A percentile compares a stretch with the other conserved stretches of the same genome.
Evolutionary conservation across 2,329 filamentous ascomycete genomes (phyloP).

Genomic region (Trichoderma guizhouense): DNA sequence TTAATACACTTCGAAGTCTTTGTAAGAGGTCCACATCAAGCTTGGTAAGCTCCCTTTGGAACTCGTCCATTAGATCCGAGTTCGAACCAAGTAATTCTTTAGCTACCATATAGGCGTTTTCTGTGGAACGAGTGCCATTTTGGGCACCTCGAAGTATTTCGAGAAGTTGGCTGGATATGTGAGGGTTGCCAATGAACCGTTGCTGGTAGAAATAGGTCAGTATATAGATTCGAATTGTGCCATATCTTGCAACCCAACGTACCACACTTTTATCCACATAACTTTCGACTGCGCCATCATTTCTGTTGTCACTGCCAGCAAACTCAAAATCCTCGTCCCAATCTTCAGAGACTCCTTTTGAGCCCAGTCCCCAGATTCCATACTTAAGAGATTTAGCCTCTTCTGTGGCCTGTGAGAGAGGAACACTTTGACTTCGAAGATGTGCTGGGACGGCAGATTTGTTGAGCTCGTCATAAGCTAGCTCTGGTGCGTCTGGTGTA

Average conservation of each 20-base stretch:
- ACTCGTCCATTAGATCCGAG: neutral
- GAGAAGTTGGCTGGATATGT: neutral
- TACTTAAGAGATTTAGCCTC: too few species aligned
- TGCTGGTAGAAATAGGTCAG: neutral
- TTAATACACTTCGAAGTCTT: neutral
- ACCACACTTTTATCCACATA: neutral
- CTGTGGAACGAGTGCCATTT: neutral
- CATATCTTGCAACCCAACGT: rapidly evolving
- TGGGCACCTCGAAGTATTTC: neutral
- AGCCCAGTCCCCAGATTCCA: too few species aligned
- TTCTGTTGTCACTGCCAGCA: too few species aligned
- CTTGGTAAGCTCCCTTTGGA: neutral
- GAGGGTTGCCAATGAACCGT: neutral
- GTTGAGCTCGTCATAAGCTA: neutral
- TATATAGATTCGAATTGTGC: neutral
- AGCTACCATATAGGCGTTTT: too few species aligned
- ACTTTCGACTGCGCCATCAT: too few species aligned
- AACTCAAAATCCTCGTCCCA: too few species aligned
- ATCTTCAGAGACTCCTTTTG: too few species aligned
- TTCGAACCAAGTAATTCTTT: neutral
- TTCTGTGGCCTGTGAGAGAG: too few species aligned
- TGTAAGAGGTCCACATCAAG: neutral
- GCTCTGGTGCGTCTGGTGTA: rapidly evolving
- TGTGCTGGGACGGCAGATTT: too few species aligned
- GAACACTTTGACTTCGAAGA: too few species aligned